Base-by-base conservation (phyloP, 176 grass and related monocot species). In the Avena insularis region DNA sequence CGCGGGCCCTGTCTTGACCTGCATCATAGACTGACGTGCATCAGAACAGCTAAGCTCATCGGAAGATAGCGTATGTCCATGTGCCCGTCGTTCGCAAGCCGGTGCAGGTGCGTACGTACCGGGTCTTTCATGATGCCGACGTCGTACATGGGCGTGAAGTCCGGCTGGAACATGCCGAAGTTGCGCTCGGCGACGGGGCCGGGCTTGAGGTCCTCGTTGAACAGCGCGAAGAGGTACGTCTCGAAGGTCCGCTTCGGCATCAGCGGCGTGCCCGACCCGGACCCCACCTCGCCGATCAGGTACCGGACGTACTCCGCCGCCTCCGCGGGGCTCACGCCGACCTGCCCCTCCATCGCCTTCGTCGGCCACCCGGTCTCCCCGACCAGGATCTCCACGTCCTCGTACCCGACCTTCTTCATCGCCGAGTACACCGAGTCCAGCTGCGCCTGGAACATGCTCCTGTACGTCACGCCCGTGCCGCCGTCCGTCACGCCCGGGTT, bases 331-430 rank as follows among this genome's bases (percentile, higher is more conserved):
- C 84, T 83, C 2, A 95, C 96, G 12, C 93, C 96, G 73, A 70
- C 20, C 84, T 98, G 96, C 27, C 92, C 93, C 1, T 81, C 86
- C 45, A 88, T 85, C 2, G 92, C 96, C 75, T 90, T 87, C 43
- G 96, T 90, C 6, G 93, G 96, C 96, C 96, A 98, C 54, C 96
- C 96, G 2, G 96, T 98, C 79, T 98, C 96, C 33, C 93, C 96
- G 0, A 98, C 89, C 0, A 86, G 78, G 86, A 98, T 91, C 75
- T 90, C 93, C 82, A 98, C 93, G 86, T 95, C 96, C 7, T 83
- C 91, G 69, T 89, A 98, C 20, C 92, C 93, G 2, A 98, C 86
- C 14, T 25, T 80, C 79, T 93, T 89, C 93, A 98, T 95, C 31
- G 93, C 96, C 12, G 96, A 93, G 82, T 68, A 93, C 90, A 98